Percentiles rank a stretch among this genome's conserved stretches.
These are phyloP conservation scores for Pecoramyces ruminantium DNA, from an alignment of 192 early-diverging fungal species.

Conservation along the genomic window DNA sequence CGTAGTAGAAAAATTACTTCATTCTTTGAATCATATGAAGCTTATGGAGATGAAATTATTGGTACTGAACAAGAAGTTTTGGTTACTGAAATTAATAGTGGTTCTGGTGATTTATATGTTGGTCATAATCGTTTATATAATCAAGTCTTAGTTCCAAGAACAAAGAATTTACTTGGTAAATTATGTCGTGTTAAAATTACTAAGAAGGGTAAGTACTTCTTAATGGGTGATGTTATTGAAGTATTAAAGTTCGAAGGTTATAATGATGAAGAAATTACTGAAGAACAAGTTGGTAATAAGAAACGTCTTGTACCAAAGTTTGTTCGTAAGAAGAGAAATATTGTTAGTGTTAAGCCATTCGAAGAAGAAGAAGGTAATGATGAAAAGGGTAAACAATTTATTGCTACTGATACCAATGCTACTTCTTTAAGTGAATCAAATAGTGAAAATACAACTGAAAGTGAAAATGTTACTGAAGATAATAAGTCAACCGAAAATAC, in stretches of 20 bases:
- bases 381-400: neutral
- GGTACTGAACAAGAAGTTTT: constrained; percentile 12
- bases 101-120: constrained; percentile 21
- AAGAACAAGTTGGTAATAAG: constrained; percentile 4
- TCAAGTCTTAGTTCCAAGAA: constrained; percentile 26
- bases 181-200: constrained; percentile 13
- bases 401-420: too few relatives aligned
- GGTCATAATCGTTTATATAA: constrained; percentile 29
- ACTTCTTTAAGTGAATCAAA: too few relatives aligned
- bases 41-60: constrained; percentile 10
- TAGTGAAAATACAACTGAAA: too few relatives aligned
- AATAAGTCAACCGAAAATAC: too few relatives aligned
- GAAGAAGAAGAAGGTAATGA: constrained; percentile 4
- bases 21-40: constrained; percentile 21
- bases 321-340: constrained; percentile 17
- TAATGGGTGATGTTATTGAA: constrained; percentile 8
- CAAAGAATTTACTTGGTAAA: constrained; percentile 1
- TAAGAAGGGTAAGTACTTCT: constrained; percentile 16
- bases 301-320: constrained; percentile 10
- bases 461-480: too few relatives aligned
- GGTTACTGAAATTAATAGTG: constrained; percentile 23
- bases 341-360: constrained; percentile 12
- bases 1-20: constrained; percentile 17
- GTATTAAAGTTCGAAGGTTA: constrained; percentile 8
- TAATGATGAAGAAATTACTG: neutral